A percentile compares a stretch with the other conserved stretches of the same genome.
Conservation (phyloP, 2,329 filamentous ascomycete species). For the Zasmidium angulare region DNA sequence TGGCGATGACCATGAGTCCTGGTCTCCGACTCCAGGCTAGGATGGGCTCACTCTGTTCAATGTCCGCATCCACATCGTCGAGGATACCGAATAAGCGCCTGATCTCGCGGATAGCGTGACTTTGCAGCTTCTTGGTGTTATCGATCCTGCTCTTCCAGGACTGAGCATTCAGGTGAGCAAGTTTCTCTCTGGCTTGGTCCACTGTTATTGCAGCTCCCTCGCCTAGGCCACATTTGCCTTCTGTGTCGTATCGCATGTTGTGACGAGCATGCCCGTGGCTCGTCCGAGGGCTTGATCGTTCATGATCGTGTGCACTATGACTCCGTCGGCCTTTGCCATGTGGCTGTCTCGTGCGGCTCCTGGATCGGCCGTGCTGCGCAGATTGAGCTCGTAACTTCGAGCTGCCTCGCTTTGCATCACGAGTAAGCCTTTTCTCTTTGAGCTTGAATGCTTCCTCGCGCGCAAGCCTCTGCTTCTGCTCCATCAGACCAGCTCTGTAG, state of each 20-base stretch:
- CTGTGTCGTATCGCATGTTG: slow-evolving; percentile 71
- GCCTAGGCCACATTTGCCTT: slow-evolving; percentile 70
- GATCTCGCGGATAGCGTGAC: slow-evolving; percentile 73
- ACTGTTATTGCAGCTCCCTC: slow-evolving; percentile 70
- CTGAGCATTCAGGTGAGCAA: slow-evolving; percentile 79
- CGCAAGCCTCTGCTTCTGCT: slow-evolving; percentile 86
- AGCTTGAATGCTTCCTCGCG: slow-evolving; percentile 86
- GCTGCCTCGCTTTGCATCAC: slow-evolving; percentile 51
- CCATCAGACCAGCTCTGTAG: slow-evolving; percentile 81
- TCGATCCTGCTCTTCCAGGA: slow-evolving; percentile 94
- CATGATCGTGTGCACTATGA: slow-evolving; percentile 34
- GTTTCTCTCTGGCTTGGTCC: slow-evolving; percentile 70
- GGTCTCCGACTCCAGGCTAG: slow-evolving; percentile 83
- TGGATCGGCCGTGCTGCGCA: slow-evolving; percentile 44
- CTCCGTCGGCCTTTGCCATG: slow-evolving; percentile 38
- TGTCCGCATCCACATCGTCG: slow-evolving; percentile 76
- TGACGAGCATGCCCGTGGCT: slow-evolving; percentile 32
- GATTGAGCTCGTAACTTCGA: slow-evolving; percentile 56
- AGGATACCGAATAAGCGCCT: slow-evolving; percentile 78
- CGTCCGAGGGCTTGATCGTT: slow-evolving; percentile 20
- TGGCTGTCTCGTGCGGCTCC: slow-evolving; percentile 31
- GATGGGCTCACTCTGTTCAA: slow-evolving; percentile 80
- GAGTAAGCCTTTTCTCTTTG: slow-evolving; percentile 82
- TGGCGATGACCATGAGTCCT: slow-evolving; percentile 73
- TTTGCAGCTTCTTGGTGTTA: slow-evolving; percentile 67